A percentile compares a stretch with the other conserved stretches of the same genome.
phyloP scores from a whole-genome alignment of 805 yeast genomes.

The Isabelozyma gotoi region DNA sequence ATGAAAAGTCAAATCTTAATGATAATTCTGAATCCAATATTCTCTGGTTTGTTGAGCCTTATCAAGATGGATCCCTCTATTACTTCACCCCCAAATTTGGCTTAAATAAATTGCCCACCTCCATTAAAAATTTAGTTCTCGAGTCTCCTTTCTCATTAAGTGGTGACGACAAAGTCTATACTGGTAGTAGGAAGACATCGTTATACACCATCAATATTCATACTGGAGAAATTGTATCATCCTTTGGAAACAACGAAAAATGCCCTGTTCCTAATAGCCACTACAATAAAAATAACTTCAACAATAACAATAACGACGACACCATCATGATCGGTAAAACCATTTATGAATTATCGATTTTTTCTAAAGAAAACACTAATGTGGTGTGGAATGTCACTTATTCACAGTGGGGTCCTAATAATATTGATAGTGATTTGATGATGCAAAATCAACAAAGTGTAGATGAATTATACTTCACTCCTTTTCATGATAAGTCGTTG shows the following conservation, averaged over 20 bases:
- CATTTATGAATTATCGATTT: constrained; percentile 71
- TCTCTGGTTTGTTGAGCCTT: constrained; percentile 90
- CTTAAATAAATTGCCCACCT: constrained; percentile 75
- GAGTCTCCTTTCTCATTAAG: constrained; percentile 82
- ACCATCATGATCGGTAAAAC: constrained; percentile 67
- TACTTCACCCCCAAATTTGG: constrained; percentile 77
- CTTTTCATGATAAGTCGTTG: constrained; percentile 77
- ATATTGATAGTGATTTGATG: constrained; percentile 63
- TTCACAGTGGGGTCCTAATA: constrained; percentile 90
- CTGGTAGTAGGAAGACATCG: constrained; percentile 78
- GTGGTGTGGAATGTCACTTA: constrained; percentile 81
- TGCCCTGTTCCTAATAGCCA: constrained; percentile 36
- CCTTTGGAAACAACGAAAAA: constrained; percentile 52
- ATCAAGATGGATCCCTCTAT: constrained; percentile 78
- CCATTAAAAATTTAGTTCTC: constrained; percentile 71
- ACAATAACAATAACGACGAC: constrained; percentile 21
- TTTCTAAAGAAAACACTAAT: constrained; percentile 59
- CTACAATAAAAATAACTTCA: constrained; percentile 8
- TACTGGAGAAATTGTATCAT: constrained; percentile 71
- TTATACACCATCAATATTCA: constrained; percentile 70
- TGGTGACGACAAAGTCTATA: constrained; percentile 79
- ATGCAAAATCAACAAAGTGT: constrained; percentile 46
- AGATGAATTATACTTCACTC: constrained; percentile 78
- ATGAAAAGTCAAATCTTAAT: too few species aligned
- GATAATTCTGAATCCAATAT: constrained; percentile 22